Base-by-base conservation (phyloP, 2,329 filamentous ascomycete species). In the Westerdykella sp. region DNA sequence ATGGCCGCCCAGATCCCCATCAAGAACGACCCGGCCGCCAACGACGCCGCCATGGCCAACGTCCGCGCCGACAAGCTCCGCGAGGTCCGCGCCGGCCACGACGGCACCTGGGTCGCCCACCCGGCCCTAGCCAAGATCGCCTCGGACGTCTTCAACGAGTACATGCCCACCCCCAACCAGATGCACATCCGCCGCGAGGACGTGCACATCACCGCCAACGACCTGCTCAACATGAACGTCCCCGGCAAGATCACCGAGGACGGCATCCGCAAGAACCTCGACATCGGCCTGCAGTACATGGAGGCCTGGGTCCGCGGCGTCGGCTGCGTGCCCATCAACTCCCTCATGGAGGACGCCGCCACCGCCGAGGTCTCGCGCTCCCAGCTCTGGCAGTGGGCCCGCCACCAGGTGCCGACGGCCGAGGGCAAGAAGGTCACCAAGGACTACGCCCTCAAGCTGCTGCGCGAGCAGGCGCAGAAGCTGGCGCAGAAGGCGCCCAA, bases 1-100 rank as follows among this genome's bases (percentile, higher is more conserved):
- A 97, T 98, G 93, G 91, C 91, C 3, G 93, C 93, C 32, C 93
- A 97, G 72, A 98, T 98, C 63, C 93, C 93, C 49, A 96, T 97
- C 77, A 97, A 97, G 78, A 85, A 93, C 66, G 86, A 97, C 71
- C 80, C 83, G 56, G 81, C 79, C 38, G 91, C 90, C 65, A 96
- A 97, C 71, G 89, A 95, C 61, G 84, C 83, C 66, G 91, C 91
- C 54, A 96, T 97, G 90, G 87, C 88, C 53, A 84, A 81, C 48
- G 89, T 98, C 36, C 85, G 88, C 49, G 86, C 87, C 44, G 93
- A 98, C 72, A 98, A 98, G 79, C 80, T 98, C 47, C 88, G 93
- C 45, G 93, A 98, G 71, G 93, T 88, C 41, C 85, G 85, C 54
- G 93, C 93, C 41, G 93, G 93, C 44, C 93, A 98, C 71, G 93